A percentile compares a stretch with the other conserved stretches of the same genome.
phyloP scores from a whole-genome alignment of 1,284 basidiomycete genomes.

The Ustilago curta region DNA sequence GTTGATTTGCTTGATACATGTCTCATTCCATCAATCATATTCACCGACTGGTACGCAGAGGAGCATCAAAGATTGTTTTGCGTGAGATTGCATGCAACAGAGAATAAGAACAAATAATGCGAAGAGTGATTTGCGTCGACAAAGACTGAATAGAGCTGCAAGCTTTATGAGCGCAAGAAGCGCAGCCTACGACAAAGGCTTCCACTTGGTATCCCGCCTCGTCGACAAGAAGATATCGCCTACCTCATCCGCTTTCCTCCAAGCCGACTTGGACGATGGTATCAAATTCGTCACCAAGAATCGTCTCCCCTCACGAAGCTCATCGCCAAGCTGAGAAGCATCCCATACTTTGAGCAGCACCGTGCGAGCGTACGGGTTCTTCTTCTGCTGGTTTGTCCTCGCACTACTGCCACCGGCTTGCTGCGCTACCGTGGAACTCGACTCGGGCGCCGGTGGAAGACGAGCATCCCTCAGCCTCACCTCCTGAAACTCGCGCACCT shows the following conservation, averaged over 20 bases:
- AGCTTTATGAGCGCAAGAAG: not conserved
- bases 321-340: conserved; percentile 24
- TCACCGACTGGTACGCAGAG: not conserved
- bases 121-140: no score
- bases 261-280: conserved; percentile 76
- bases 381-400: conserved; percentile 11
- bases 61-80: not conserved
- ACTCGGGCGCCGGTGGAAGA: conserved; percentile 17
- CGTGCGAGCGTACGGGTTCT: conserved; percentile 44
- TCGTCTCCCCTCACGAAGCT: conserved; percentile 31
- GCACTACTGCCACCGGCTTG: not conserved
- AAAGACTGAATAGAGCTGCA: no score
- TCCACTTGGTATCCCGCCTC: conserved; percentile 76
- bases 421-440: not conserved
- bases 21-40: not conserved
- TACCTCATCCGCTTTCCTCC: conserved; percentile 74
- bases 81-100: conserved; percentile 2
- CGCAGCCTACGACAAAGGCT: conserved; percentile 4
- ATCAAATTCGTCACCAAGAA: conserved; percentile 76
- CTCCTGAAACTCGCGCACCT: conserved; percentile 84
- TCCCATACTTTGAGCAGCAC: conserved; percentile 61
- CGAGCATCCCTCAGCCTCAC: conserved; percentile 79
- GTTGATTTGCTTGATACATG: not conserved
- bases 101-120: not conserved
- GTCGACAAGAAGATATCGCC: conserved; percentile 78